These are phyloP conservation scores for Amanita inopinata DNA, from an alignment of 768 basidiomycete species.

Conservation along the genomic window DNA sequence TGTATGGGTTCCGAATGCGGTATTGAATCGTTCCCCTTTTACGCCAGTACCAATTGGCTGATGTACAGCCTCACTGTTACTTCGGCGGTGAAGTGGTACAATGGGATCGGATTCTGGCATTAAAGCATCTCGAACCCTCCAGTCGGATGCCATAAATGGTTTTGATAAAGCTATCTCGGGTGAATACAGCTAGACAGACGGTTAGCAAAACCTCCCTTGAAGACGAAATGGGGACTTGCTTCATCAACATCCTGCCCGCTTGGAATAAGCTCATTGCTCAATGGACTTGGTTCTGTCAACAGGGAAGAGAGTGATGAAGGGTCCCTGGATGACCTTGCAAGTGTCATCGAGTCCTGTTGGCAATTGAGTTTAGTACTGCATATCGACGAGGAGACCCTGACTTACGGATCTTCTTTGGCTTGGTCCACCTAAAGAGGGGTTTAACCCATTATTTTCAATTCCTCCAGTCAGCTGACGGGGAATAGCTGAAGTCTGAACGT, in stretches of 20 bases:
- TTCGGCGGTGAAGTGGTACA: slow-evolving; percentile 3
- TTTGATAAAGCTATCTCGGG: too few relatives aligned
- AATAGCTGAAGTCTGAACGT: not conserved
- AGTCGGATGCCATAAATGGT: not conserved
- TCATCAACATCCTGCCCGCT: not conserved
- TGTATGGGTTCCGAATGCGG: not conserved
- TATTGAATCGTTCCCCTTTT: not conserved
- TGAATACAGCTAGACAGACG: not conserved
- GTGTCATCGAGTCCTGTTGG: not conserved
- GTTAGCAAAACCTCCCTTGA: not conserved
- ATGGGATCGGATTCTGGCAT: slow-evolving; percentile 4
- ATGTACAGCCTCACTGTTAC: not conserved
- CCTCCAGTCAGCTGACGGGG: not conserved
- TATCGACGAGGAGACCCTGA: too few relatives aligned
- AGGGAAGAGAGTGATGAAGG: not conserved
- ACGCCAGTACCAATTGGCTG: not conserved
- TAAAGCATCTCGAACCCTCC: not conserved
- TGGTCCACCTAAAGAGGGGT: too few relatives aligned
- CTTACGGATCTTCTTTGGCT: too few relatives aligned
- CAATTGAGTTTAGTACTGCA: not conserved
- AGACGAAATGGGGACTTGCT: not conserved
- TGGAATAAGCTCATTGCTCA: not conserved
- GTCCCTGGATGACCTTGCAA: not conserved
- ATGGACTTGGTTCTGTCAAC: not conserved
- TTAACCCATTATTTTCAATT: too few relatives aligned